Conservation (phyloP, 139 green algal genomes). For the Eudorina sp. region DNA sequence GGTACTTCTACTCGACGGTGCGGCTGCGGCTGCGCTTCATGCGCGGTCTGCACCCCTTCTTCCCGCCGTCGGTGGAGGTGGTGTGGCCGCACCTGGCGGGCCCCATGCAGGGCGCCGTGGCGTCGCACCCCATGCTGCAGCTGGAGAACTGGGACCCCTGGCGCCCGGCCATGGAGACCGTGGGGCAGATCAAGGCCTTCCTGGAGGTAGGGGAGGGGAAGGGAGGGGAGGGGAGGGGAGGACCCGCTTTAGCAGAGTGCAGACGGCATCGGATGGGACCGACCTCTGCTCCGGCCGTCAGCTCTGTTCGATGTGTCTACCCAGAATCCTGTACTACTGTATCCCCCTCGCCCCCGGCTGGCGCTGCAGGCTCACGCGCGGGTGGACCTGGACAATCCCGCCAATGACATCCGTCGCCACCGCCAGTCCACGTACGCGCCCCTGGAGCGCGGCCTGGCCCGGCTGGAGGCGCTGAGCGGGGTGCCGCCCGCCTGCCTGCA, state of each 20-base stretch:
- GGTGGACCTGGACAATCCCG: constrained; percentile 71
- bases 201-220: constrained; percentile 65
- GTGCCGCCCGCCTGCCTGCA: constrained; percentile 13
- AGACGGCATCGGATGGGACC: no score
- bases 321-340: background rate
- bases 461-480: constrained; percentile 77
- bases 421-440: constrained; percentile 68
- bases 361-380: constrained; percentile 62
- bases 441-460: constrained; percentile 68
- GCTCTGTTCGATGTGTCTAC: background rate
- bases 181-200: constrained; percentile 75
- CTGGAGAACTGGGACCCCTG: constrained; percentile 84
- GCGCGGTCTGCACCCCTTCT: constrained; percentile 90
- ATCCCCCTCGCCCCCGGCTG: no score
- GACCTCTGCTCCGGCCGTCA: no score
- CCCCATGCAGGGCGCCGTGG: constrained; percentile 62
- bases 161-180: constrained; percentile 56
- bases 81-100: constrained; percentile 70
- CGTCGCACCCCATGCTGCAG: constrained; percentile 77
- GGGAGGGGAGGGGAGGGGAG: background rate
- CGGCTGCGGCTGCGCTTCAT: constrained; percentile 85
- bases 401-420: constrained; percentile 61
- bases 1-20: constrained; percentile 67
- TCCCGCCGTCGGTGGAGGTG: constrained; percentile 79
- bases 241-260: no score